These are phyloP conservation scores for Candida tammaniensis DNA, from an alignment of 805 yeast species.

Conservation along the genomic window DNA sequence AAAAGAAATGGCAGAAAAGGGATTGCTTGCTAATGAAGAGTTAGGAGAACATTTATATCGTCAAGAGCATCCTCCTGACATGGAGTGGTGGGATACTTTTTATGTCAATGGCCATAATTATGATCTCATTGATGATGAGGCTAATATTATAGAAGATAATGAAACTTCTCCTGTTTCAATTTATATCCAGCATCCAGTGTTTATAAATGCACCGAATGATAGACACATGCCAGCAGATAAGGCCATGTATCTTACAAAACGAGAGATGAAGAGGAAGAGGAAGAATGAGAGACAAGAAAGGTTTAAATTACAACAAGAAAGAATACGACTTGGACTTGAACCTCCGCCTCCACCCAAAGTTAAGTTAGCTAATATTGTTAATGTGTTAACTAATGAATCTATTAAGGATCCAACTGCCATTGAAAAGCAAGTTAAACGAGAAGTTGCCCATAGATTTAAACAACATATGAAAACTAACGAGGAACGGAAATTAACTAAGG, in stretches of 20 bases:
- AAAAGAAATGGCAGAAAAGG: slow-evolving; percentile 34
- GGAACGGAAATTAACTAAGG: slow-evolving; percentile 58
- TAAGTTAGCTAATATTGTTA: slow-evolving; percentile 76
- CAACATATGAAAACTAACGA: slow-evolving; percentile 62
- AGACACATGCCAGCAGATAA: slow-evolving; percentile 36
- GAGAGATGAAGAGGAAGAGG: slow-evolving; percentile 72
- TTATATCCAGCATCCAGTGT: slow-evolving; percentile 83
- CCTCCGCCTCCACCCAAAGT: slow-evolving; percentile 91
- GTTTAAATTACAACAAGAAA: slow-evolving; percentile 71
- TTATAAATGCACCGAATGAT: slow-evolving; percentile 59
- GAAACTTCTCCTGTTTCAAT: slow-evolving; percentile 53
- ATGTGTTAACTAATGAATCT: slow-evolving; percentile 79
- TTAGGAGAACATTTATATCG: slow-evolving; percentile 57
- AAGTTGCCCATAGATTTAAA: slow-evolving; percentile 59
- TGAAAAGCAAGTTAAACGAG: slow-evolving; percentile 66
- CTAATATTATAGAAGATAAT: slow-evolving; percentile 29
- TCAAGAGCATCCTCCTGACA: slow-evolving; percentile 51
- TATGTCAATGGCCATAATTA: slow-evolving; percentile 43
- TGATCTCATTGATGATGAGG: slow-evolving; percentile 23
- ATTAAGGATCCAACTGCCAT: slow-evolving; percentile 86
- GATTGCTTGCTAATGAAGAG: slow-evolving; percentile 48
- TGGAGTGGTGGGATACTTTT: slow-evolving; percentile 90
- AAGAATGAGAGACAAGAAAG: slow-evolving; percentile 62
- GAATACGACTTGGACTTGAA: slow-evolving; percentile 74
- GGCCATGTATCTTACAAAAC: slow-evolving; percentile 65